Evolutionary conservation across 2,329 filamentous ascomycete species (phyloP).

Genomic region (Sodiomyces alkalinus): DNA sequence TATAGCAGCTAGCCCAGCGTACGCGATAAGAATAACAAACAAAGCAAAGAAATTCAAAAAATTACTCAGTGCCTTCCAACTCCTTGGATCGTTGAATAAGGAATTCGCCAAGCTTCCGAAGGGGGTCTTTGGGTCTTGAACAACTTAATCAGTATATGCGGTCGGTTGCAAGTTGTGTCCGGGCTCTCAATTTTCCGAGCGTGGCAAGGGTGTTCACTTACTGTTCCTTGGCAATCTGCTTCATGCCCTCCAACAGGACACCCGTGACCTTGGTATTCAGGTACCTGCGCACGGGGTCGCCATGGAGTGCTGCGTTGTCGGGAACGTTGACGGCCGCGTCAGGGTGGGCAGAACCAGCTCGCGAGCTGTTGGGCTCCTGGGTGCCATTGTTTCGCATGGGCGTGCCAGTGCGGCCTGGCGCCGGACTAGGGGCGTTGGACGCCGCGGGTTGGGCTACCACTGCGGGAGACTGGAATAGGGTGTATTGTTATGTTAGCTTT

Average conservation of each 20-base stretch:
- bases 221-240: conserved; percentile 55
- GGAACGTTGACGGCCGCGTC: conserved; percentile 40
- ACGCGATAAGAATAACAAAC: conserved; percentile 4
- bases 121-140: conserved; percentile 46
- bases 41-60: conserved; percentile 4
- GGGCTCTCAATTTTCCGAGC: conserved; percentile 1
- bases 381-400: conserved; percentile 21
- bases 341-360: conserved; percentile 41
- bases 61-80: too few species aligned
- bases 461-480: conserved; percentile 23
- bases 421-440: conserved; percentile 21
- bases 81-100: conserved; percentile 54
- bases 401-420: conserved; percentile 31
- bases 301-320: conserved; percentile 44
- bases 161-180: too few species aligned
- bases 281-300: conserved; percentile 55
- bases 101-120: conserved; percentile 56
- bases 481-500: too few species aligned
- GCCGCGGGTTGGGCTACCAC: conserved; percentile 15
- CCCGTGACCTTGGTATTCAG: conserved; percentile 57
- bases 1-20: too few species aligned
- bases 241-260: conserved; percentile 59
- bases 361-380: conserved; percentile 22
- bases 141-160: neutral
- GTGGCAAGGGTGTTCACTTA: conserved; percentile 34